Base-by-base conservation (phyloP, 306 rosid species). In the Pyrus bretschneideri region DNA sequence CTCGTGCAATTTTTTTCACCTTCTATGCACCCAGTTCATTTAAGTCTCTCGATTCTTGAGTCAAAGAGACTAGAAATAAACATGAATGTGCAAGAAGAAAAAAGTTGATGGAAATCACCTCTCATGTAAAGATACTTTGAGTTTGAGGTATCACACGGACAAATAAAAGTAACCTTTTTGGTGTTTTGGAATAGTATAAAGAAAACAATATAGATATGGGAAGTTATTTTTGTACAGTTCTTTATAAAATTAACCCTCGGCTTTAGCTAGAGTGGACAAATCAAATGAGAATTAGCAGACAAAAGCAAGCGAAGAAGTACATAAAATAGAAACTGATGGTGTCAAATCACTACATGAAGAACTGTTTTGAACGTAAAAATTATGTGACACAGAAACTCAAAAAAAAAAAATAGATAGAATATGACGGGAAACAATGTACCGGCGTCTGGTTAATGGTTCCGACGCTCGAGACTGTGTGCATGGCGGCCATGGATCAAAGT, bases 401-500 rank as follows among this genome's bases (percentile, higher is more conserved):
- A 10, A 15, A 58, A 58, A 10, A 15, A 63, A 33, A 76, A 9
- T 12, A 44, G 25, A 27, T 19, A 11, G 23, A 18, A 74, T n/a
- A 8, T 60, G 62, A 79, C 30, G 67, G 69, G 67, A 76, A 65
- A 19, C 5, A 40, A 5, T 13, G 76, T 80, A 80, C 85, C 18
- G 74, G 78, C 9, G 85, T 58, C 70, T 77, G 51, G 82, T 46
- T 81, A 11, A 81, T 64, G 11, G 78, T 33, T 77, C 82, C 82
- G 38, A 74, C 65, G 29, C 80, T 77, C 38, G 87, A 73, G 69
- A 84, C 71, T 35, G 87, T 46, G 55, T 49, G 55, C 55, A 49
- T 49, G 66, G 85, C 38, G 75, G 82, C 82, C 87, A 84, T 84
- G 82, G 85, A n/a, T 58, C 19, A 45, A 25, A 4, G 18, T 27